Evolutionary conservation across 2,329 filamentous ascomycete species (phyloP).

Genomic region (Colletotrichum cuscutae): DNA sequence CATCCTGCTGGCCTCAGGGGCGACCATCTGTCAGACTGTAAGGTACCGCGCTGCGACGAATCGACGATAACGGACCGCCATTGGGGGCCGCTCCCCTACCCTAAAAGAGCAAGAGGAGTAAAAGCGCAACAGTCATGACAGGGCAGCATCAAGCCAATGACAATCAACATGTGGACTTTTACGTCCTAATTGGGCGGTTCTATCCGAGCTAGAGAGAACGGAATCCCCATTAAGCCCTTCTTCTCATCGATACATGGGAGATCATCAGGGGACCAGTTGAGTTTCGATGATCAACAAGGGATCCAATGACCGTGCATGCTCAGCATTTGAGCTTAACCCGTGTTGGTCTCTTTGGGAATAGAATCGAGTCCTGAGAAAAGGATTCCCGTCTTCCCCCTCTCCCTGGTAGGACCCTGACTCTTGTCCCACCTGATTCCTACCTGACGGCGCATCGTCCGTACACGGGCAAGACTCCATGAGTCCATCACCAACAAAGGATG

Average conservation of each 20-base stretch:
- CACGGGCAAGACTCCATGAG: constrained; percentile 7
- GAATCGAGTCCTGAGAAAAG: not conserved
- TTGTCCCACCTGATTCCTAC: constrained; percentile 22
- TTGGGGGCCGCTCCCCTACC: not conserved
- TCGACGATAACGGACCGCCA: constrained; percentile 15
- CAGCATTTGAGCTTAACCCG: not conserved
- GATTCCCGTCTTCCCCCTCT: not conserved
- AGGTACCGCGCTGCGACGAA: not conserved
- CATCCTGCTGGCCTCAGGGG: constrained; percentile 18
- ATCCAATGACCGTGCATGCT: not conserved
- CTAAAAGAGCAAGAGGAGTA: not conserved
- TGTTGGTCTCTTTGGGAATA: not conserved
- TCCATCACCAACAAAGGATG: not conserved
- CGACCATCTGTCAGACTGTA: not conserved
- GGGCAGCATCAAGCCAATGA: not conserved
- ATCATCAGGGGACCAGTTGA: not conserved
- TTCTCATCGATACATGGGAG: not conserved
- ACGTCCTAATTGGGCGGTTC: constrained; percentile 12
- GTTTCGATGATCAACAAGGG: not conserved
- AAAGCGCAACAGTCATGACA: not conserved
- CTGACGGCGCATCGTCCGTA: constrained; percentile 19
- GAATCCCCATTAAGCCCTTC: not conserved
- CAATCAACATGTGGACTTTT: not conserved
- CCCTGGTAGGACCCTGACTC: not conserved
- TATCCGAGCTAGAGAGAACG: not conserved